phyloP scores from a whole-genome alignment of 2,329 filamentous ascomycete species.

The Bipolaris oryzae region DNA sequence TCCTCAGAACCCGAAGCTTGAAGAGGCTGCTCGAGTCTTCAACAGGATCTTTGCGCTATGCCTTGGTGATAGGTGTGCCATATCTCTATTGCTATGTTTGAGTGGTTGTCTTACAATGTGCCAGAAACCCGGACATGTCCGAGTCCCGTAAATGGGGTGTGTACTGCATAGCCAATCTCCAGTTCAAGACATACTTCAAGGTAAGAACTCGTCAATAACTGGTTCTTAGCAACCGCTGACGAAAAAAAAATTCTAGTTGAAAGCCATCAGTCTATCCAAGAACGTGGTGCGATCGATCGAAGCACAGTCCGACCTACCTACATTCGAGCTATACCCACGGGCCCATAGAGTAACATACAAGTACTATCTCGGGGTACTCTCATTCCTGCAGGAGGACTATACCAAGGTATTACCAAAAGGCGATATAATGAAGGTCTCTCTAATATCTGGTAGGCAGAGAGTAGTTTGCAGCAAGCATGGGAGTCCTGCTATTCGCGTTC shows the following conservation, averaged over 20 bases:
- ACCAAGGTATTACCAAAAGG: constrained; percentile 63
- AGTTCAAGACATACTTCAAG: constrained; percentile 99
- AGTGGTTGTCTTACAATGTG: constrained; percentile 25
- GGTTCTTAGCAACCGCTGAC: constrained; percentile 7
- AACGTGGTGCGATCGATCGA: constrained; percentile 85
- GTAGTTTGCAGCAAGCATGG: constrained; percentile 77
- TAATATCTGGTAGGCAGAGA: constrained; percentile 39
- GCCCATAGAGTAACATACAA: constrained; percentile 94
- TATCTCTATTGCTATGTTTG: constrained; percentile 18
- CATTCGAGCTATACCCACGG: constrained; percentile 78
- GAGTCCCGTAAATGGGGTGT: constrained; percentile 98
- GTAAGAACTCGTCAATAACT: constrained; percentile 36
- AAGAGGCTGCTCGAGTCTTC: constrained; percentile 87
- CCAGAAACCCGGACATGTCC: constrained; percentile 73
- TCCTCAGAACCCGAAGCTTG: constrained; percentile 79
- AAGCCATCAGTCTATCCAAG: constrained; percentile 85
- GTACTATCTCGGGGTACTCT: constrained; percentile 93
- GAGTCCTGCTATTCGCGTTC: constrained; percentile 76
- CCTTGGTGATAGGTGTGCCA: constrained; percentile 76
- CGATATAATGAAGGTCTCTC: not conserved
- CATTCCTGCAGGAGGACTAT: constrained; percentile 95
- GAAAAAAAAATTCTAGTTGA: constrained; percentile 59
- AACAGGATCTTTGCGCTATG: constrained; percentile 93
- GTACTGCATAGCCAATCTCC: constrained; percentile 90
- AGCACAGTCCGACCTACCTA: constrained; percentile 80